phyloP scores from a whole-genome alignment of 129 eudicot species.

The Chrysanthemum seticuspe region DNA sequence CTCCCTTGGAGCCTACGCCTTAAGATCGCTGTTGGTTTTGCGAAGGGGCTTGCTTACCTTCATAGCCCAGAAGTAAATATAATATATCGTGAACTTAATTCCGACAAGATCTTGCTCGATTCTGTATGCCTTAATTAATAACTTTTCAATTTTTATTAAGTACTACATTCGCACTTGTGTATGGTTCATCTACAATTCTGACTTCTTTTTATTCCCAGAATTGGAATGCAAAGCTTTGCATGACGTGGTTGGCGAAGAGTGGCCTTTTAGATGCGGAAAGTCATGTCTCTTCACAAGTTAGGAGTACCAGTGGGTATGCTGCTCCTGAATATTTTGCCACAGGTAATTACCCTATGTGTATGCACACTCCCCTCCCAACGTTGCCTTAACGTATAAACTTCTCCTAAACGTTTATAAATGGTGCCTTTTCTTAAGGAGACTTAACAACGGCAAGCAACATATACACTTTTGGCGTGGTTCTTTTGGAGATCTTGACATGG shows the following conservation, averaged over 20 bases:
- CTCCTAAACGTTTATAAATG: not conserved
- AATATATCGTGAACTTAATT: not conserved
- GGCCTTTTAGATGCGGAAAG: slow-evolving; percentile 15
- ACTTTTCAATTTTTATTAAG: not conserved
- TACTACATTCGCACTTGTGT: not conserved
- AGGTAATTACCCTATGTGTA: not conserved
- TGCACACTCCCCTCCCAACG: no score
- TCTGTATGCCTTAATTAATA: not conserved
- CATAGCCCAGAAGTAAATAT: slow-evolving; percentile 3
- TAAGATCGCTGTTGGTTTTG: not conserved
- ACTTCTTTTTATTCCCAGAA: slow-evolving; percentile 17
- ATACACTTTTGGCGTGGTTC: slow-evolving; percentile 41
- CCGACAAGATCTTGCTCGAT: slow-evolving; percentile 2
- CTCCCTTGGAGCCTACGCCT: not conserved
- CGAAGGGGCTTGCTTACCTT: slow-evolving; percentile 17
- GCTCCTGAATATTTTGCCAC: slow-evolving; percentile 19
- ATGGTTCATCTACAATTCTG: not conserved
- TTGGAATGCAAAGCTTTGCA: slow-evolving; percentile 44
- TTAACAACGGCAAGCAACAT: slow-evolving; percentile 18
- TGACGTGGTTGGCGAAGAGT: slow-evolving; percentile 38
- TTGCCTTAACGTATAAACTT: not conserved
- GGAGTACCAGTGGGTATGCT: slow-evolving; percentile 22
- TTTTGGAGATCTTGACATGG: slow-evolving; percentile 63
- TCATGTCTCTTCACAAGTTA: slow-evolving; percentile 8
- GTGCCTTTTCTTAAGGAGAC: slow-evolving; percentile 4